Evolutionary conservation across 768 basidiomycete genomes (phyloP), one percentile per base, ranked within the genome.

Genomic region (Pleurotus djamor): DNA sequence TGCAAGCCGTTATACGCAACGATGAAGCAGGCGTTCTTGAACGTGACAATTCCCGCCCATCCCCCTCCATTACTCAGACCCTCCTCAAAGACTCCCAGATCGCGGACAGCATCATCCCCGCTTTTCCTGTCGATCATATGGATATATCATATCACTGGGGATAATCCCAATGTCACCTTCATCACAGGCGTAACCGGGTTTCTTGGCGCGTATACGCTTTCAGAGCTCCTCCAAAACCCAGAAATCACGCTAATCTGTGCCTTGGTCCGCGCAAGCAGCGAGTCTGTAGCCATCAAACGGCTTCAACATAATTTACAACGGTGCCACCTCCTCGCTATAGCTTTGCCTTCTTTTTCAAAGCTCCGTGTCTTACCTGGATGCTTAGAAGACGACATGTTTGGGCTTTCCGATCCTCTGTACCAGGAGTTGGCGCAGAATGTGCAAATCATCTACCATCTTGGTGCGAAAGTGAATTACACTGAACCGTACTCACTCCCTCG

Each of bases 141-240:
- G 21, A 28, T 28, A n/a, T n/a, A n/a, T n/a, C n/a, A n/a, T n/a
- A 28, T 28, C 21, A 28, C 21, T 28, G 21, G 21, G 21, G 21
- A 28, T 28, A 28, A 28, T 1, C 21, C 21, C 21, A 28, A 28
- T 28, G 21, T 28, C 10, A 48, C 51, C 5, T 59, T 59, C 32
- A 32, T 59, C 14, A 59, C 58, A 9, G 58, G 58, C 14, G 58
- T 48, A 28, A 59, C 58, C 12, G 58, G 58, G 6, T 59, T 59
- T 41, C 32, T 59, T 13, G 58, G 45, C 17, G 58, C 48, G 7
- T 59, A 50, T 16, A 32, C 50, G 7, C 45, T 59, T n/a, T 17
- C n/a, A 9, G 48, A 59, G 4, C 16, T 59, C 3, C 45, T 59
- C 48, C 36, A 38, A n/a, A n/a, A 33, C 48, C 13, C 9, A 14